Evolutionary conservation across 2,329 filamentous ascomycete species (phyloP).

Genomic region (Talaromyces sp.): DNA sequence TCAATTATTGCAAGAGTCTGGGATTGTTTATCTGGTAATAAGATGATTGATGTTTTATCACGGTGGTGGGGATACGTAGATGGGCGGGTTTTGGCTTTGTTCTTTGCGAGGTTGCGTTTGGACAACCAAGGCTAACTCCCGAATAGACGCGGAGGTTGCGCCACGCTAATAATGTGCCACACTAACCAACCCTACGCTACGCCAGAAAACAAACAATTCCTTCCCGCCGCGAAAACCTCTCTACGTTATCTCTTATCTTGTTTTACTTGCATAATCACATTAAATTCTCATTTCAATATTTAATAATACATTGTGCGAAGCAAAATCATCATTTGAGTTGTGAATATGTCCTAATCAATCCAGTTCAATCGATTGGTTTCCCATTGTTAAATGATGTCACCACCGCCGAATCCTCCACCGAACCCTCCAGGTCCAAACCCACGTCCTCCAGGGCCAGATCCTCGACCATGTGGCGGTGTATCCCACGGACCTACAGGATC

Average conservation of each 20-base stretch:
- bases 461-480: constrained; percentile 47
- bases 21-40: neutral
- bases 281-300: constrained; percentile 44
- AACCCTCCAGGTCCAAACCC: constrained; percentile 36
- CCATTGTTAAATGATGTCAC: constrained; percentile 38
- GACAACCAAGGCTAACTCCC: constrained; percentile 8
- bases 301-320: constrained; percentile 6
- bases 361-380: neutral
- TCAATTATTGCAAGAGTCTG: neutral
- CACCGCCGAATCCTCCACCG: constrained; percentile 47
- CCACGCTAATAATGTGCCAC: constrained; percentile 10
- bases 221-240: neutral
- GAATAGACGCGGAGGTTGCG: constrained; percentile 16
- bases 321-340: neutral
- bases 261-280: neutral
- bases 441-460: constrained; percentile 46
- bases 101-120: constrained; percentile 15
- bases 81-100: constrained; percentile 6
- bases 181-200: neutral
- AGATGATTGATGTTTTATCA: neutral
- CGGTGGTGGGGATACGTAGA: constrained; percentile 5
- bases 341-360: neutral
- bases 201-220: neutral
- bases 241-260: neutral
- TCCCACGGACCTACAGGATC: constrained; percentile 78